Base-by-base conservation (phyloP, 371 early-diverging fungal species). In the Mortierella sp. region DNA sequence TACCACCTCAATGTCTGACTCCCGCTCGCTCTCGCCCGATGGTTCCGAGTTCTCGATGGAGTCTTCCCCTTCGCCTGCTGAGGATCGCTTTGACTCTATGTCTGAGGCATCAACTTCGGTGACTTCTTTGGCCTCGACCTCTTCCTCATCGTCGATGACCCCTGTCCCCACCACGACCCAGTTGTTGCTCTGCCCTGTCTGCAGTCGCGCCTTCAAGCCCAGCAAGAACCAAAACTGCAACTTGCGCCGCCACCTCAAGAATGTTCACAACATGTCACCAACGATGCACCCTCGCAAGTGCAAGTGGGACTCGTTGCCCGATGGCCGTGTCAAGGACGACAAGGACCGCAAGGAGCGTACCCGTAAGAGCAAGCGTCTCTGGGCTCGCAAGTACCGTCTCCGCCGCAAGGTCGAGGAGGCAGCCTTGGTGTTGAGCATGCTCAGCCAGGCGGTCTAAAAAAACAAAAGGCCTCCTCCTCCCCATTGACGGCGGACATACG, bases 361-460 rank as follows among this genome's bases (percentile, higher is more conserved):
- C 1, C 77, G 87, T 18, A 87, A 87, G 83, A 82, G 83, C 72
- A 87, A 87, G 75, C 70, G 87, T 1, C 87, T 87, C 73, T 87
- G 87, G 87, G 87, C 87, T 10, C 87, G 87, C 87, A 87, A 87
- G 78, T 87, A 82, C 83, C 87, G 87, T 56, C 87, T 75, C 73
- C 72, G 87, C 27, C 82, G 87, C 76, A 87, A 87, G 58, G 87
- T 87, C 74, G 87, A 87, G 44, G 87, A 87, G 54, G 87, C 87
- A 3, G 87, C 87, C 14, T 80, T 87, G 63, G 87, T 87, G 55
- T 65, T 87, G 63, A 87, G 87, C 72, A 87, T 87, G 87, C 80
- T 86, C 16, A 80, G 87, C 76, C 83, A 86, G 63, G 82, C 86
- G 43, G 29, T 81, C 38, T 85, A 76, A 81, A 65, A 65, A 60